These are phyloP conservation scores for Coemansia javaensis DNA, from an alignment of 192 early-diverging fungal genomes.

Conservation along the genomic window DNA sequence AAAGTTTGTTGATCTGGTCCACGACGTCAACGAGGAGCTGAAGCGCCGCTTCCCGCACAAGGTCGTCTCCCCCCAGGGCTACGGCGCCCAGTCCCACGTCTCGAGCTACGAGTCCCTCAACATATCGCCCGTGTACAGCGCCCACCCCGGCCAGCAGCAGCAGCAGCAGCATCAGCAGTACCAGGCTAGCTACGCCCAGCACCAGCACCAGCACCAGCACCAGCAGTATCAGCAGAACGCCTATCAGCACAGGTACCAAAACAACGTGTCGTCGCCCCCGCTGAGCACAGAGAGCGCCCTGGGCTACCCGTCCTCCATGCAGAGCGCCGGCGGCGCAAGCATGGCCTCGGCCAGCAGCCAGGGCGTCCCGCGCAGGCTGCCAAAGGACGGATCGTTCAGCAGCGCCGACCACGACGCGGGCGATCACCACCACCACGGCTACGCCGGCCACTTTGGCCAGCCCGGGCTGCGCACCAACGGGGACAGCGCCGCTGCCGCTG, in stretches of 20 bases:
- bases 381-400: constrained; percentile 16
- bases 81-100: constrained; percentile 10
- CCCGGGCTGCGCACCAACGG: constrained; percentile 1
- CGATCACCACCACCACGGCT: constrained; percentile 20
- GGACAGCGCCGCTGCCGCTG: no score
- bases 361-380: neutral
- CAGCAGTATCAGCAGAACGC: constrained; percentile 7
- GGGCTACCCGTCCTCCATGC: constrained; percentile 9
- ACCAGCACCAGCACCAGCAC: constrained; percentile 1
- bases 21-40: constrained; percentile 79
- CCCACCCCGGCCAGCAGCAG: constrained; percentile 12
- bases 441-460: constrained; percentile 23
- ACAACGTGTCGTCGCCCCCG: constrained; percentile 28
- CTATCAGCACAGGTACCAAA: constrained; percentile 13
- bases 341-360: constrained; percentile 1
- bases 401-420: constrained; percentile 19
- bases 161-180: constrained; percentile 1
- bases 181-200: constrained; percentile 4
- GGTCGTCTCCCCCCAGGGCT: constrained; percentile 10
- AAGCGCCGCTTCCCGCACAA: constrained; percentile 48
- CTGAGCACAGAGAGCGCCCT: constrained; percentile 17
- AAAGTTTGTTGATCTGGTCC: constrained; percentile 89
- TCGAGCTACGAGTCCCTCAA: constrained; percentile 32
- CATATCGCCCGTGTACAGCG: constrained; percentile 23
- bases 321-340: neutral